Evolutionary conservation across 176 grass and related monocot genomes (phyloP).

Genomic region (Calamus simplicifolius): DNA sequence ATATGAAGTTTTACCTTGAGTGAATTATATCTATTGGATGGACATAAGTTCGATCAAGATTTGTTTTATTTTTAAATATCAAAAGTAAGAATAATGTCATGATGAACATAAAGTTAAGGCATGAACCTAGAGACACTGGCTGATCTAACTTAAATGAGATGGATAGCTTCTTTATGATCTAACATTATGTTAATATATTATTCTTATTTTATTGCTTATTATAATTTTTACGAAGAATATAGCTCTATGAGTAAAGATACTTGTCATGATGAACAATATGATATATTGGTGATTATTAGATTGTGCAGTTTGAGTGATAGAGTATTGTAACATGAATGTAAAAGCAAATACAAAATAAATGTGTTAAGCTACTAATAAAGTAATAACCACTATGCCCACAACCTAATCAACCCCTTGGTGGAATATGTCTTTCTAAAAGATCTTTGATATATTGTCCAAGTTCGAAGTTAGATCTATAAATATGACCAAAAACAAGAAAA

Average conservation of each 20-base stretch:
- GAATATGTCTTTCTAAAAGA: not conserved
- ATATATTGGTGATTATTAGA: not conserved
- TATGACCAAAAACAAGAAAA: not conserved
- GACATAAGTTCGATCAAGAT: no score
- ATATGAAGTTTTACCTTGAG: no score
- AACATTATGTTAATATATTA: not conserved
- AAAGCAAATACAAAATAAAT: not conserved
- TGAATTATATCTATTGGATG: no score
- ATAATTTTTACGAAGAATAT: not conserved
- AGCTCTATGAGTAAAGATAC: no score
- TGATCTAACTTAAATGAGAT: no score
- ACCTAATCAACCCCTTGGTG: not conserved
- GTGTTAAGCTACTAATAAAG: not conserved
- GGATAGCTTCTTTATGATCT: no score
- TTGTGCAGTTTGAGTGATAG: not conserved
- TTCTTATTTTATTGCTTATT: not conserved
- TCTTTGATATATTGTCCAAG: not conserved
- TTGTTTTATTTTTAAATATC: no score
- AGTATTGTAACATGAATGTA: not conserved
- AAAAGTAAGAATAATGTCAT: no score
- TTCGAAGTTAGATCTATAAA: not conserved
- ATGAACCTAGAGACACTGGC: no score
- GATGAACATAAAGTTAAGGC: no score
- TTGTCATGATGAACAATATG: not conserved
- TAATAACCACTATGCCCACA: not conserved